These are phyloP conservation scores for Xylaria flabelliformis DNA, from an alignment of 495 filamentous ascomycete genomes.

Conservation along the genomic window DNA sequence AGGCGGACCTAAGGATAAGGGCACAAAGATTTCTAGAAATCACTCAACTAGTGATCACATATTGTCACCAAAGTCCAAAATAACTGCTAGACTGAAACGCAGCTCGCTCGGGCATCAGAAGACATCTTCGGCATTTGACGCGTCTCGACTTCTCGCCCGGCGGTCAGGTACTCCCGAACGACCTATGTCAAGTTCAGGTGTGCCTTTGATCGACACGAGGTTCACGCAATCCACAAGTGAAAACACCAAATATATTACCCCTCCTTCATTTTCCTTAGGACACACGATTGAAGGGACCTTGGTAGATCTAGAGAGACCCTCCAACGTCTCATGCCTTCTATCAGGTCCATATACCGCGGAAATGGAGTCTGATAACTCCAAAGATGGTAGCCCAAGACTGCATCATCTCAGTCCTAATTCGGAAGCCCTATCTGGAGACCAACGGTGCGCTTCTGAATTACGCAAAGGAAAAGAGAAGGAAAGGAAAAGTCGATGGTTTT, in stretches of 20 bases:
- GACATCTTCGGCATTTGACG: constrained; percentile 30
- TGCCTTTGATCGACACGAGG: constrained; percentile 35
- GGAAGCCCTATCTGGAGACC: neutral
- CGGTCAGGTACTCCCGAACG: constrained; percentile 24
- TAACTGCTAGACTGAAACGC: constrained; percentile 33
- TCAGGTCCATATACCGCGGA: constrained; percentile 21
- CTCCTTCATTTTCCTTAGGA: neutral
- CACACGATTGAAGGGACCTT: constrained; percentile 13
- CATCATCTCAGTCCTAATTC: neutral
- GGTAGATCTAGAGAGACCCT: constrained; percentile 1
- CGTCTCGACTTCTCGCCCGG: constrained; percentile 30
- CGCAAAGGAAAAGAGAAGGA: constrained; percentile 29
- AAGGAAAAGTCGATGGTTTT: constrained; percentile 39
- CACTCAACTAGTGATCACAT: constrained; percentile 33
- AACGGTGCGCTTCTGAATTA: constrained; percentile 6
- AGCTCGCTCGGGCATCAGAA: constrained; percentile 37
- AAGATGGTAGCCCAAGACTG: neutral
- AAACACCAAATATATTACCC: neutral
- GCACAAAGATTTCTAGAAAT: constrained; percentile 25
- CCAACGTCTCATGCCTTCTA: constrained; percentile 16
- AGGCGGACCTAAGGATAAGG: constrained; percentile 30
- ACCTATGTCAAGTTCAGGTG: constrained; percentile 39
- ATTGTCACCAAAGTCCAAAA: constrained; percentile 30
- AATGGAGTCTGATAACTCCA: constrained; percentile 6
- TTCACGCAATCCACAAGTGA: constrained; percentile 15